Conservation (phyloP, 805 yeast genomes). For the Torulaspora franciscae region DNA sequence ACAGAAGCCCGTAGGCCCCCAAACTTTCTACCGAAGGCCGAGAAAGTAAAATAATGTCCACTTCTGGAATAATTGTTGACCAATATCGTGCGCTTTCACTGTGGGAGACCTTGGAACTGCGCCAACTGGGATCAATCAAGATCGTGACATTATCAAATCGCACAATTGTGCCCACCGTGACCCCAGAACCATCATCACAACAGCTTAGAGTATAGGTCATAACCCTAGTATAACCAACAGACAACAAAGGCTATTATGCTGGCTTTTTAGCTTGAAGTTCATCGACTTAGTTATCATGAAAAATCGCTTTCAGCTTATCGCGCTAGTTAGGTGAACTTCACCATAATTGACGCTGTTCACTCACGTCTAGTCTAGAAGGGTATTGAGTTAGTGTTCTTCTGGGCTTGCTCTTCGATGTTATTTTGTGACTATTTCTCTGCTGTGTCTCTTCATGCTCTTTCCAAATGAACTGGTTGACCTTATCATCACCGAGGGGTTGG, state of each 20-base stretch:
- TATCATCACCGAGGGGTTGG: slow-evolving; percentile 21
- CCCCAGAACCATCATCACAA: slow-evolving; percentile 30
- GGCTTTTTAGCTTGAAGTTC: neutral
- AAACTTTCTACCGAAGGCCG: slow-evolving; percentile 77
- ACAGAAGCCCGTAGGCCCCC: slow-evolving; percentile 72
- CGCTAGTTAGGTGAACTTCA: neutral
- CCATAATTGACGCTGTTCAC: neutral
- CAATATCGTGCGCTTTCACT: slow-evolving; percentile 34
- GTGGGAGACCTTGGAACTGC: slow-evolving; percentile 44
- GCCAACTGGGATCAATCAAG: slow-evolving; percentile 74
- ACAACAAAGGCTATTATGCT: neutral
- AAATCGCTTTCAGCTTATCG: slow-evolving; percentile 1
- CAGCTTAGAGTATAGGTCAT: slow-evolving; percentile 28
- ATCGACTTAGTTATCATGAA: neutral
- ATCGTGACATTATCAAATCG: slow-evolving; percentile 54
- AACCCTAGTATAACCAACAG: neutral
- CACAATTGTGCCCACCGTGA: slow-evolving; percentile 44
- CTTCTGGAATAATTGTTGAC: slow-evolving; percentile 41
- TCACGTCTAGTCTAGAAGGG: neutral
- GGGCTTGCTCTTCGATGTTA: neutral
- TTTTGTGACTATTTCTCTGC: neutral
- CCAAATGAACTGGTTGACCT: slow-evolving; percentile 29
- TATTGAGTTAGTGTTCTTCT: neutral
- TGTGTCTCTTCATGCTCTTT: slow-evolving; percentile 12
- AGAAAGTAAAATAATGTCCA: slow-evolving; percentile 73